Conservation (phyloP, 306 rosid species). For the Malus fusca region DNA sequence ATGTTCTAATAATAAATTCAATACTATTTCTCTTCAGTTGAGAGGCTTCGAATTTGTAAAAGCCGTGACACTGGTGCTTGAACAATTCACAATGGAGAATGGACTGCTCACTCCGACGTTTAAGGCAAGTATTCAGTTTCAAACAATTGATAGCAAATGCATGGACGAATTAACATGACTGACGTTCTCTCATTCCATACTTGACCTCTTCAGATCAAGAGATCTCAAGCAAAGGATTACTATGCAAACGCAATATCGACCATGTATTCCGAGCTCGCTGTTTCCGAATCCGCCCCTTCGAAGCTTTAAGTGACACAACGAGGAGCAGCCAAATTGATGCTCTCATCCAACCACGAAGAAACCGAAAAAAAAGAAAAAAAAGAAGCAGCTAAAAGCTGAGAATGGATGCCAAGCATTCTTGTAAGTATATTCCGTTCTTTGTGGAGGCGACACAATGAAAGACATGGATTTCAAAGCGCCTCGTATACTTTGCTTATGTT, state of each 20-base stretch:
- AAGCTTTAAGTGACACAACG: constrained; percentile 16
- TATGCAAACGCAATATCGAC: constrained; percentile 55
- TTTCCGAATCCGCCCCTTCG: constrained; percentile 38
- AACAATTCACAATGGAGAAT: constrained; percentile 82
- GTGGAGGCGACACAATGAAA: neutral
- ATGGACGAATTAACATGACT: neutral
- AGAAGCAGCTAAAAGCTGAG: neutral
- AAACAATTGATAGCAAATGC: neutral
- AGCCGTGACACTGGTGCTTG: constrained; percentile 62
- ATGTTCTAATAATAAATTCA: constrained; percentile 7
- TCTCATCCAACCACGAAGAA: neutral
- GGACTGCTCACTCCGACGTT: constrained; percentile 89
- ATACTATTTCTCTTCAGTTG: constrained; percentile 45
- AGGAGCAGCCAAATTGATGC: neutral
- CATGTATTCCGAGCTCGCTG: constrained; percentile 70
- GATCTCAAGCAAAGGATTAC: constrained; percentile 86
- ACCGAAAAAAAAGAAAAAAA: neutral
- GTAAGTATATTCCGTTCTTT: neutral
- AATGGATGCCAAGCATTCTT: neutral
- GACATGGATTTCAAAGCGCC: neutral
- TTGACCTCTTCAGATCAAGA: constrained; percentile 54
- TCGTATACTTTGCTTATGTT: neutral
- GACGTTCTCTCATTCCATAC: neutral
- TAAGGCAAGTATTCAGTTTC: constrained; percentile 55
- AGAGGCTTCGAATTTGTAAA: constrained; percentile 93